Conservation (phyloP, 495 filamentous ascomycete genomes). For the Bathelium albidoporum region DNA sequence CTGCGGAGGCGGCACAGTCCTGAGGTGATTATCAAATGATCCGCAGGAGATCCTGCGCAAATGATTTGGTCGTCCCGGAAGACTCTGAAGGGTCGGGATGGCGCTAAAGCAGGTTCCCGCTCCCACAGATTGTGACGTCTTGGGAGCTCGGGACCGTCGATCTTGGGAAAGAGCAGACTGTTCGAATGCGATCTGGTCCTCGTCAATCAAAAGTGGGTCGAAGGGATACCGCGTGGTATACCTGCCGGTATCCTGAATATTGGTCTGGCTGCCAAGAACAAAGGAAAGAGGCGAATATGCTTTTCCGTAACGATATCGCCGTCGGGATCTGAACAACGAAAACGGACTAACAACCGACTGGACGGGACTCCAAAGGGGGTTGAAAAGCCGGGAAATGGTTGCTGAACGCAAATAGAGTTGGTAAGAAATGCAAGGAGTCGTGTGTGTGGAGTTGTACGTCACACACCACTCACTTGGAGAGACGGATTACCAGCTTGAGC, state of each 20-base stretch:
- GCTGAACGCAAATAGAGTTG: not conserved
- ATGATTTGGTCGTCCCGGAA: not conserved
- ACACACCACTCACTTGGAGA: constrained; percentile 2
- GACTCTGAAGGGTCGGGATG: not conserved
- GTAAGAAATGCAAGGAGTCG: constrained; percentile 2
- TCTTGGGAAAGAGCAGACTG: not conserved
- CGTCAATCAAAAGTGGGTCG: not conserved
- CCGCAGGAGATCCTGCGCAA: not conserved
- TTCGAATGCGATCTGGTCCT: not conserved
- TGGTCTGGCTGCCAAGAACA: not conserved
- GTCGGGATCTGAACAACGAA: not conserved
- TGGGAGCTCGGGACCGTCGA: not conserved
- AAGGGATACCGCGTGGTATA: not conserved
- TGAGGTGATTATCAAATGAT: not conserved
- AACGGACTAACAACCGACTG: not conserved
- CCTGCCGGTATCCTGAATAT: not conserved
- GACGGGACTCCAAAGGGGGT: not conserved
- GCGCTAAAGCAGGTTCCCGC: constrained; percentile 3
- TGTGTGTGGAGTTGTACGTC: not conserved
- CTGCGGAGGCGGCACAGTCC: not conserved
- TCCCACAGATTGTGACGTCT: not conserved
- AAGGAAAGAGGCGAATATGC: not conserved
- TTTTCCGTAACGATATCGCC: not conserved
- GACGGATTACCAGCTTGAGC: not conserved
- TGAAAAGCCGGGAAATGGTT: not conserved